Evolutionary conservation across 176 grass and related monocot species (phyloP).

Genomic region (Aegilops longissima): DNA sequence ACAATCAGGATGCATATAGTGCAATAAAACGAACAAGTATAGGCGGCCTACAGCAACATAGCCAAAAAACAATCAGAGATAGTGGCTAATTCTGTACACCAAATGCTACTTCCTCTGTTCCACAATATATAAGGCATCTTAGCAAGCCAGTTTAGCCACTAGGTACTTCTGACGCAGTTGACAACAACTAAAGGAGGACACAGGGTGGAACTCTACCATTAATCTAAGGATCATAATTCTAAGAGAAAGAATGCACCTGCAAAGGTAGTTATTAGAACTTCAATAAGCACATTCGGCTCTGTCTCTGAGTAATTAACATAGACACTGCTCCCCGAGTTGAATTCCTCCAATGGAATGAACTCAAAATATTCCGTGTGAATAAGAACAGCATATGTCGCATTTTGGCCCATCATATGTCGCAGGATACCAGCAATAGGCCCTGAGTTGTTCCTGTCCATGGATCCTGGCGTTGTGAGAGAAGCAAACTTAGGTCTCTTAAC

Average conservation of each 20-base stretch:
- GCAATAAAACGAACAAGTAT: too few species aligned
- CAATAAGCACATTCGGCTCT: conserved; percentile 68
- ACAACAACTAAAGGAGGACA: too few species aligned
- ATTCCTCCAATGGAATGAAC: conserved; percentile 77
- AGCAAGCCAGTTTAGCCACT: too few species aligned
- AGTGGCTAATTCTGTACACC: too few species aligned
- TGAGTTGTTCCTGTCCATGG: conserved; percentile 89
- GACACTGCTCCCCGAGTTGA: conserved; percentile 35
- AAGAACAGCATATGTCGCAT: conserved; percentile 62
- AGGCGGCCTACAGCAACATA: too few species aligned
- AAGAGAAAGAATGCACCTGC: conserved; percentile 51
- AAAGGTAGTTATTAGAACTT: conserved; percentile 72
- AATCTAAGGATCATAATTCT: background rate
- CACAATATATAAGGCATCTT: too few species aligned
- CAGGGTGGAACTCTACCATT: background rate
- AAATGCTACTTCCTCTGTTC: too few species aligned
- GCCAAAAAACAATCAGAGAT: too few species aligned
- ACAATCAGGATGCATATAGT: too few species aligned
- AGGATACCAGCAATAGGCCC: conserved; percentile 81
- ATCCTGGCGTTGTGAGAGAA: conserved; percentile 87
- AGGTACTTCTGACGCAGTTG: too few species aligned
- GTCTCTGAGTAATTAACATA: conserved; percentile 65
- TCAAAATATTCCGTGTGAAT: conserved; percentile 83
- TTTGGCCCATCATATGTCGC: conserved; percentile 49
- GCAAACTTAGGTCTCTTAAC: conserved; percentile 50